Base-by-base conservation (phyloP, 495 filamentous ascomycete species). In the Aspergillus sclerotioniger region DNA sequence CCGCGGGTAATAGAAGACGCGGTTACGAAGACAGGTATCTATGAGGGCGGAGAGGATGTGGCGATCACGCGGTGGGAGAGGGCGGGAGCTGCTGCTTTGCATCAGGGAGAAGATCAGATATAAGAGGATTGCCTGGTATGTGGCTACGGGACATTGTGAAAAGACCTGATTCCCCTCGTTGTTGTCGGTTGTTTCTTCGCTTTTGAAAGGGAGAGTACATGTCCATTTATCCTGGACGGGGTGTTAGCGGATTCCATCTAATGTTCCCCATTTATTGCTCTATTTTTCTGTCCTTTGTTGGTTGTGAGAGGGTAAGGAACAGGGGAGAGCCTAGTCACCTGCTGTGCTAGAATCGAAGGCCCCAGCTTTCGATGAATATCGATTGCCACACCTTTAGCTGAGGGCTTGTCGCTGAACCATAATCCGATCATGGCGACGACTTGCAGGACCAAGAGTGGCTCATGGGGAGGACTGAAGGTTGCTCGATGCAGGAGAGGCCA, bases 41-140 rank as follows among this genome's bases (percentile, higher is more conserved):
- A 53, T 31, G 31, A 61, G 54, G 49, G 43, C 41, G 13, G 54
- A 48, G 39, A 61, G 53, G 19, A 61, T 57, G 0, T 13, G 8
- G 19, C 25, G 50, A 29, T 61, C 59, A 0, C 25, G 20, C 10
- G 53, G 25, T 5, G 10, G 8, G 31, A 20, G n/a, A 57, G 50
- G 16, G 15, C 17, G 19, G 25, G 43, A 0, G 19, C 47, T 19
- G 31, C 28, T 10, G 31, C 15, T 15, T 16, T 35, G 17, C 29
- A 41, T 8, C 4, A 41, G 44, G 10, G 54, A 47, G n/a, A 61
- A 57, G 10, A 61, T 61, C 1, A 61, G 54, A 16, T 61, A 61
- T 39, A 61, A 41, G 17, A 61, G 59, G n/a, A 61, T 54, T 41
- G 25, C 59, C 17, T 61, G 59, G 50, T 61, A 61, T 0, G 59